Base-by-base conservation (phyloP, 2,329 filamentous ascomycete species). In the Arthrobotrys musiformis region DNA sequence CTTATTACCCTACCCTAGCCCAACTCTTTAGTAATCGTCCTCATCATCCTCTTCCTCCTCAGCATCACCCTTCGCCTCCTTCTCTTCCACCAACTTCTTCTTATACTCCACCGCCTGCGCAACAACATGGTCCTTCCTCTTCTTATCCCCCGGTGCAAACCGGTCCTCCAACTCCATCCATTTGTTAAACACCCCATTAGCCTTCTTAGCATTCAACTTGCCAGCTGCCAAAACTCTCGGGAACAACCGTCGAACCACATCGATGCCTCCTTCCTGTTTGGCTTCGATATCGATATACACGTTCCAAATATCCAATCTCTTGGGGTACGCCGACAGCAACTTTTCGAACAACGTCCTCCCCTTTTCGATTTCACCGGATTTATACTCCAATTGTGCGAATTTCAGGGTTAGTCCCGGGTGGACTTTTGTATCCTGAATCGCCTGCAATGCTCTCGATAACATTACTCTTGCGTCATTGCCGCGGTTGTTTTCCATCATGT, bases 301-400 rank as follows among this genome's bases (percentile, higher is more conserved):
- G 83, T 93, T 95, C 94, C 94, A 98, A 62, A 98, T 86, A 82
- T 97, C 93, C 75, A 93, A 89, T 83, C 93, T 92, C 86, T 96
- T 97, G 52, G 93, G 93, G 86, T 91, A 97, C 3, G 91, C 91
- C 37, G 89, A 88, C 6, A 99, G 87, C 7, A 99, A 87, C 42
- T 91, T 92, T 84, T 97, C 94, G 81, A 98, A 98, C 82, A 98
- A 91, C 26, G 96, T 99, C 17, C 96, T 91, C 8, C 95, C 95
- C 73, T 93, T 92, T 85, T 99, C 96, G 1, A 93, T 86, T 81
- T 96, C 92, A 67, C 94, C 94, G 9, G 92, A 94, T 79, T 90
- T 91, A 87, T 97, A 99, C 84, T 99, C 95, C 22, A 99, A 88
- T 17, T 92, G 91, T 0, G 92, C 95, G 82, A 99, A 97, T 80